phyloP scores from a whole-genome alignment of 352 stramenopile species.

The Globisporangium okanoganense region DNA sequence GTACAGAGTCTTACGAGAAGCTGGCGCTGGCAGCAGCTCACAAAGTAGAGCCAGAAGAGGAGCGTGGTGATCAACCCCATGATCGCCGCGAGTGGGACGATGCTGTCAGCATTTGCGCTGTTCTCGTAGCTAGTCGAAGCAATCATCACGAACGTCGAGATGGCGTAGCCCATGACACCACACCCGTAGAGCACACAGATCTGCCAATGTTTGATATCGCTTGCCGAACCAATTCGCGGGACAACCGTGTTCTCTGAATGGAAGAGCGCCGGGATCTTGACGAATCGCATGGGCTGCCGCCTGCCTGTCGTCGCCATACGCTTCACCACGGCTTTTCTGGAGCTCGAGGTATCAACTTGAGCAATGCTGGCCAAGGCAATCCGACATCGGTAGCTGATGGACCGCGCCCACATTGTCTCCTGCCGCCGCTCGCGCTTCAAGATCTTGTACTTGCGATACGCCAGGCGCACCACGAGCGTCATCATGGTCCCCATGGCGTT shows the following conservation, averaged over 20 bases:
- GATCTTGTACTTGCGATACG: conserved; percentile 7
- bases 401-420: conserved; percentile 2
- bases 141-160: neutral
- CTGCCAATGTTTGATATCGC: neutral
- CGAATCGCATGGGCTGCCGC: neutral
- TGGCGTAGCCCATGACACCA: neutral
- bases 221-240: neutral
- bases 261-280: neutral
- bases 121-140: neutral
- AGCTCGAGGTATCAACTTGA: neutral
- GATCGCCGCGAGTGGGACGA: neutral
- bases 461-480: neutral
- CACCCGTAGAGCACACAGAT: neutral
- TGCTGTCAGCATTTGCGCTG: neutral
- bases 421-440: neutral
- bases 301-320: neutral
- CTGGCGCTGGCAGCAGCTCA: neutral
- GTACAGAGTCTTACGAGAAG: conserved; percentile 5
- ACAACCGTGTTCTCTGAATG: neutral
- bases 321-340: neutral
- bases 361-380: neutral
- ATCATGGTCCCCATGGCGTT: conserved; percentile 8
- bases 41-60: neutral
- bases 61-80: neutral
- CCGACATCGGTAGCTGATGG: conserved; percentile 5